These are phyloP conservation scores for Aspergillus sp. DNA, from an alignment of 2,329 filamentous ascomycete species.

Conservation along the genomic window DNA sequence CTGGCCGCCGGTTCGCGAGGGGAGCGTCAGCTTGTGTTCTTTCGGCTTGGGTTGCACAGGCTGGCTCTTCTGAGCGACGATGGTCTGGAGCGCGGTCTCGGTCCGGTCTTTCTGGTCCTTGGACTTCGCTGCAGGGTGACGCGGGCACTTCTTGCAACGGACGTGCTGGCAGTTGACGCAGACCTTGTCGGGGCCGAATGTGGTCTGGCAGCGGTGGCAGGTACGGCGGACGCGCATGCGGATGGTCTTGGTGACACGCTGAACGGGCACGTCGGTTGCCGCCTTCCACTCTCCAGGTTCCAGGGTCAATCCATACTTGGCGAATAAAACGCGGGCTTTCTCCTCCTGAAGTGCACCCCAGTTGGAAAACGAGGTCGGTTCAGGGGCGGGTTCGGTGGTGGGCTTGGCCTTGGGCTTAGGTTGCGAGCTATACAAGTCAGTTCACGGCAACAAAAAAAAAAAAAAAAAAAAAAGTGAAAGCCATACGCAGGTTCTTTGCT, in stretches of 20 bases:
- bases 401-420: conserved; percentile 4
- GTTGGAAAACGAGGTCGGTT: conserved; percentile 26
- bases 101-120: conserved; percentile 52
- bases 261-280: conserved; percentile 32
- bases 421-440: conserved; percentile 3
- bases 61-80: conserved; percentile 15
- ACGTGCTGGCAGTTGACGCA: conserved; percentile 76
- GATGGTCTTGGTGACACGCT: conserved; percentile 47
- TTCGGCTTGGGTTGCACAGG: conserved; percentile 49
- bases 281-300: conserved; percentile 45
- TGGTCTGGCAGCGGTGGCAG: conserved; percentile 77
- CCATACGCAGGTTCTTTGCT: conserved; percentile 14
- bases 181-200: conserved; percentile 70
- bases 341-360: conserved; percentile 43
- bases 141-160: conserved; percentile 77
- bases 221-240: conserved; percentile 53
- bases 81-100: conserved; percentile 32
- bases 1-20: conserved; percentile 65
- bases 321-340: conserved; percentile 46
- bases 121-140: conserved; percentile 68
- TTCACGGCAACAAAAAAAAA: neutral
- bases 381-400: conserved; percentile 11
- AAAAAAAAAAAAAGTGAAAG: neutral
- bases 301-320: conserved; percentile 47
- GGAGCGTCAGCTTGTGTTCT: conserved; percentile 45